Evolutionary conservation across 352 stramenopile genomes (phyloP), one percentile per base, ranked within the genome.

Genomic region (Phytophthora constricta): DNA sequence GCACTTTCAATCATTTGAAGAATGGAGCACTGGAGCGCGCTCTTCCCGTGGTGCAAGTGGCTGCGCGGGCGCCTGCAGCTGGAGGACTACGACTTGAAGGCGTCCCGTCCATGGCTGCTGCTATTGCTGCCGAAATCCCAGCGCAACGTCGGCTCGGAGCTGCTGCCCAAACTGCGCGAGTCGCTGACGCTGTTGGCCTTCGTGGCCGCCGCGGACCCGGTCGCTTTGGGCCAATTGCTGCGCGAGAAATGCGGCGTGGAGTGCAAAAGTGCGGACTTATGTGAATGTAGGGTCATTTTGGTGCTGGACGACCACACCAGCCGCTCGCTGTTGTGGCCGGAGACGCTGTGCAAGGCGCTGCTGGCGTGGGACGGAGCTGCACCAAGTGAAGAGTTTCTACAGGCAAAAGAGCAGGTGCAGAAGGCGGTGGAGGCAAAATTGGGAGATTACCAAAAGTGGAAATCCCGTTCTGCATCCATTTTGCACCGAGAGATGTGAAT

Each of bases 391-490:
- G 61, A 72, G 23, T 78, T 70, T n/a, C 20, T 73, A 3, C 11
- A 58, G 10, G 56, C 42, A 22, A 61, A 63, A 14, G 46, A 64
- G 5, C 53, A 70, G 23, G 25, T 72, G 46, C 26, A 52, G 45
- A 47, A 37, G 0, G 42, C 73, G 8, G 23, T 25, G 37, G 33
- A 39, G 27, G 51, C 43, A 16, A 59, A 59, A 28, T 41, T 46
- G 22, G 43, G 27, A 37, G 5, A 48, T 31, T 54, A 26, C 43
- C 34, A 10, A 31, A 52, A 10, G 43, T 51, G 31, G 28, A 37
- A 1, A 76, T 80, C 9, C 60, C 68, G 7, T 69, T 80, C 20
- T 74, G 68, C 41, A 61, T 80, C n/a, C 64, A 75, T 43, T 80
- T 79, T 17, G 51, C 63, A 27, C 72, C 72, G 8, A 61, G 65